These are phyloP conservation scores for Malus sylvestris DNA, from an alignment of 306 rosid species.

Conservation along the genomic window DNA sequence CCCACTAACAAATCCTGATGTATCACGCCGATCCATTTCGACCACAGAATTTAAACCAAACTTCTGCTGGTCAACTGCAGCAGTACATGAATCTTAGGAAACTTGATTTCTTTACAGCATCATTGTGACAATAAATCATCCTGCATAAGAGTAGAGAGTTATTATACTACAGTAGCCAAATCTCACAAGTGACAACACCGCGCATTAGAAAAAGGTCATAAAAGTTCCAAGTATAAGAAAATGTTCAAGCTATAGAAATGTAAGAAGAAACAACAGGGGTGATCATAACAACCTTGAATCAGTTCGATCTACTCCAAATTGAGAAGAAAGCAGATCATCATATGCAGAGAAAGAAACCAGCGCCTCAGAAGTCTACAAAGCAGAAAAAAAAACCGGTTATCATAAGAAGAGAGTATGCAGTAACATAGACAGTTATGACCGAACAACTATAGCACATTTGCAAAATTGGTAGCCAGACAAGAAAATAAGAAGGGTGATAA, in stretches of 20 bases:
- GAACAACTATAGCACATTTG: neutral
- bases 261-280: neutral
- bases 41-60: slow-evolving; percentile 21
- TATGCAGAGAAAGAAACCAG: neutral
- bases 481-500: neutral
- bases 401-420: neutral
- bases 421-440: neutral
- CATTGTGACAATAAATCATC: slow-evolving; percentile 39
- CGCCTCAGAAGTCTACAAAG: neutral
- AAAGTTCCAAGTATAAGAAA: neutral
- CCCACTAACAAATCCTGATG: slow-evolving; percentile 98
- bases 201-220: neutral
- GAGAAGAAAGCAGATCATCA: neutral
- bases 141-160: slow-evolving; percentile 39
- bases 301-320: neutral
- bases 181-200: neutral
- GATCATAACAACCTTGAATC: neutral
- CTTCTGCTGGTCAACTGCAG: slow-evolving; percentile 36
- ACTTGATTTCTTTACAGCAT: slow-evolving; percentile 29
- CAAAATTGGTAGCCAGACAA: neutral
- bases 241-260: neutral
- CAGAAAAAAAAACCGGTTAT: neutral
- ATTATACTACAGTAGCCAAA: neutral
- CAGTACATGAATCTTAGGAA: slow-evolving; percentile 27
- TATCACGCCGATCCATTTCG: slow-evolving; percentile 88